Base-by-base conservation (phyloP, 345 rosid genomes). In the Aurinia saxatilis region DNA sequence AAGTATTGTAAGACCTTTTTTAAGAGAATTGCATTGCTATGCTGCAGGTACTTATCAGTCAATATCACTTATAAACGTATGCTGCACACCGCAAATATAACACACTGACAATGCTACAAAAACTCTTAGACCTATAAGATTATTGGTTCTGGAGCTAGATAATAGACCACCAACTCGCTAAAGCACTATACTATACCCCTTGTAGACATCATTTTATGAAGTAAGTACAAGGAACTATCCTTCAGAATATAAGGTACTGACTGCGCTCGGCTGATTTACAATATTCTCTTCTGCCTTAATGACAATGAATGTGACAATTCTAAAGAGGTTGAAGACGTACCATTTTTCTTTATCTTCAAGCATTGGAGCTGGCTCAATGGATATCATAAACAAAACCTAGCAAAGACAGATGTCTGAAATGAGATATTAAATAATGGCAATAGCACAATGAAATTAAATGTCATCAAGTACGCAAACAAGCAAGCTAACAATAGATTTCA, bases 291-390 rank as follows among this genome's bases (percentile, higher is more conserved):
- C 58, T 67, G 40, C 39, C 40, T 42, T 52, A 27, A 34, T 50
- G 49, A 51, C 40, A 53, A 30, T 27, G 16, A 23, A 1, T 23
- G 38, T 63, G 7, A 51, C 14, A 60, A 58, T 66, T 63, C 58
- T 41, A 56, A 42, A 68, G 40, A 53, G 46, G 63, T 66, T 46
- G 16, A 61, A 71, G 15, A 63, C 88, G 9, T 73, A 92, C 97
- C 99, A 93, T 81, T 93, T 93, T 78, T 93, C 99, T 87, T 93
- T 93, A 75, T 93, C 99, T 77, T 93, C 97, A 17, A 90, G 99
- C 99, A 93, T 93, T 13, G 99, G 99, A 72, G 99, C 96, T 60
- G 99, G 97, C 78, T 93, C 99, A 59, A 76, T 82, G 15, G 95
- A 87, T 80, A 93, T 90, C 99, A 93, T 93, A 76, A 93, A 93